phyloP scores from a whole-genome alignment of 257 asterid species.

The Solanum virginianum region DNA sequence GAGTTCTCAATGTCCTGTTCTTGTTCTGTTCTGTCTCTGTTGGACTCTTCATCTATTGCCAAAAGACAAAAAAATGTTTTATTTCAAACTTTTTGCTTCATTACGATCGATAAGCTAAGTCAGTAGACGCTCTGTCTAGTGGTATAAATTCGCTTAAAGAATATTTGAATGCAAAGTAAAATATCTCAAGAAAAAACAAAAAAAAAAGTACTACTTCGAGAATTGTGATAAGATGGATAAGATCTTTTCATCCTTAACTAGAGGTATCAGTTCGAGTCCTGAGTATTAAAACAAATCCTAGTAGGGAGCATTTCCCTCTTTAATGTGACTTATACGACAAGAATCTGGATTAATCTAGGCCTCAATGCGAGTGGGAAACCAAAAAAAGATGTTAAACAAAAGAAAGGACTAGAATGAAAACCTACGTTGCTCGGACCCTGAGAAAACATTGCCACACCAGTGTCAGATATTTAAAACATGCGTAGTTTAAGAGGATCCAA shows the following conservation, averaged over 20 bases:
- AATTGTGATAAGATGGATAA: background rate
- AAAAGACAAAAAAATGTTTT: background rate
- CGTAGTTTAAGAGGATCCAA: background rate
- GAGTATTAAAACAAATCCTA: background rate
- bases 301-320: background rate
- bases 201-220: background rate
- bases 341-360: background rate
- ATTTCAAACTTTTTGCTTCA: background rate
- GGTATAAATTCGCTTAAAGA: background rate
- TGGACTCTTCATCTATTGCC: constrained; percentile 50
- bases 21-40: constrained; percentile 19
- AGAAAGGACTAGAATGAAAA: background rate
- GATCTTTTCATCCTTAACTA: background rate
- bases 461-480: background rate
- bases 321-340: background rate
- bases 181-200: background rate
- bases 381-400: background rate
- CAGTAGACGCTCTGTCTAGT: background rate
- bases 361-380: background rate
- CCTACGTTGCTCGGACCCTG: background rate
- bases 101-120: background rate
- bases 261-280: background rate
- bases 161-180: too few species aligned
- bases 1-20: constrained; percentile 39
- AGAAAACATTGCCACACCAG: background rate